Conservation (phyloP, 148 eudicot species). For the Salicornia ramosissima region DNA sequence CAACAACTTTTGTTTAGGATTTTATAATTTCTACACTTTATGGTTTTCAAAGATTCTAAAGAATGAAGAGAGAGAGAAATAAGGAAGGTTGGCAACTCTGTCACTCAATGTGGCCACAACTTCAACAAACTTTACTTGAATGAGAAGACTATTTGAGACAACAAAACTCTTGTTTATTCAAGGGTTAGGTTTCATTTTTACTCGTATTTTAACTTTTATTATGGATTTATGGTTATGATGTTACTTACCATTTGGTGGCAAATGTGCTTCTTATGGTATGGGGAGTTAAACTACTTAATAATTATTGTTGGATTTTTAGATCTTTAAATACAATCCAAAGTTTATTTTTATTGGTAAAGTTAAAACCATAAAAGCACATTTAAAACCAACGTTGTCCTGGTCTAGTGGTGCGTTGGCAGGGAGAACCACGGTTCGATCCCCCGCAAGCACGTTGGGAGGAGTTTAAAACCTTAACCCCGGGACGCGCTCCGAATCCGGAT, state of each 20-base stretch:
- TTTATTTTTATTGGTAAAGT: too few species aligned
- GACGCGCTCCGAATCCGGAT: too few species aligned
- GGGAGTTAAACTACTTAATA: too few species aligned
- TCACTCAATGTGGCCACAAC: conserved; percentile 58
- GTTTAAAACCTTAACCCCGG: too few species aligned
- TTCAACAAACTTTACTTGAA: conserved; percentile 70
- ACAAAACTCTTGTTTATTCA: conserved; percentile 27
- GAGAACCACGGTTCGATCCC: too few species aligned
- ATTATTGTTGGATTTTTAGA: too few species aligned
- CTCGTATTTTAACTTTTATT: not conserved
- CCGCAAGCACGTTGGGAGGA: too few species aligned
- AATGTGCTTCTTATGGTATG: not conserved
- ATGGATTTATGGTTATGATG: too few species aligned
- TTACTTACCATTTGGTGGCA: conserved; percentile 15
- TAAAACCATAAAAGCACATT: too few species aligned
- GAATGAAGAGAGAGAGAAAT: conserved; percentile 18
- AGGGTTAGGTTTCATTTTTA: conserved; percentile 30
- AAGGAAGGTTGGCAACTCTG: conserved; percentile 43
- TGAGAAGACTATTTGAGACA: conserved; percentile 53
- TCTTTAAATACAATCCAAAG: too few species aligned
- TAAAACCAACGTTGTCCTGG: too few species aligned
- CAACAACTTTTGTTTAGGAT: conserved; percentile 26
- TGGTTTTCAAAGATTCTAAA: conserved; percentile 24
- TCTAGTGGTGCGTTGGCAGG: too few species aligned
- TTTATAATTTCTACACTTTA: conserved; percentile 31